Conservation (phyloP, 768 basidiomycete species). For the Filobasidium floriforme region DNA sequence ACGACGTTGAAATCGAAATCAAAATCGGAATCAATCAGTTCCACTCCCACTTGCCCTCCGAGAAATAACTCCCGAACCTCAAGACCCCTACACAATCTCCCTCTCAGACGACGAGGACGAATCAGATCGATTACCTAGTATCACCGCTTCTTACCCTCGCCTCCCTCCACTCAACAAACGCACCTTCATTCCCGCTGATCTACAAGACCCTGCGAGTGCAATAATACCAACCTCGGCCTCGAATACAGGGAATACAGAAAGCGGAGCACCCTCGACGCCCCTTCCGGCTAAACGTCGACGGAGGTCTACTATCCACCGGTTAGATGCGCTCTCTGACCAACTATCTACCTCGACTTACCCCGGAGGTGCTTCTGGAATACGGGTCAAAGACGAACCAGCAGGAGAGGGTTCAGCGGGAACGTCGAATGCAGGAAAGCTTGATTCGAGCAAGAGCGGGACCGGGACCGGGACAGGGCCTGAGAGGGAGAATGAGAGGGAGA, state of each 20-base stretch:
- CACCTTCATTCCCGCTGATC: too few relatives aligned
- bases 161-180: not conserved
- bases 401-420: not conserved
- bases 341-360: not conserved
- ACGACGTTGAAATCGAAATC: too few relatives aligned
- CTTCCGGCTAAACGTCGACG: not conserved
- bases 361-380: not conserved
- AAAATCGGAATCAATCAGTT: too few relatives aligned
- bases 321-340: not conserved
- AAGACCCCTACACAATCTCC: not conserved
- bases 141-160: not conserved
- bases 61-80: not conserved
- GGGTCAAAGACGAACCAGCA: not conserved
- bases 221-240: not conserved
- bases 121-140: not conserved
- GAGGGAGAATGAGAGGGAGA: not conserved
- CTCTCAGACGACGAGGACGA: not conserved
- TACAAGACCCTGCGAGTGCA: too few relatives aligned
- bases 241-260: too few relatives aligned
- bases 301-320: not conserved
- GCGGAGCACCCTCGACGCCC: not conserved
- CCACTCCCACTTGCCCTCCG: too few relatives aligned
- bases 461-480: not conserved
- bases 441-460: not conserved
- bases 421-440: not conserved